phyloP scores from a whole-genome alignment of 768 basidiomycete genomes.

The Hypholoma fasciculare region DNA sequence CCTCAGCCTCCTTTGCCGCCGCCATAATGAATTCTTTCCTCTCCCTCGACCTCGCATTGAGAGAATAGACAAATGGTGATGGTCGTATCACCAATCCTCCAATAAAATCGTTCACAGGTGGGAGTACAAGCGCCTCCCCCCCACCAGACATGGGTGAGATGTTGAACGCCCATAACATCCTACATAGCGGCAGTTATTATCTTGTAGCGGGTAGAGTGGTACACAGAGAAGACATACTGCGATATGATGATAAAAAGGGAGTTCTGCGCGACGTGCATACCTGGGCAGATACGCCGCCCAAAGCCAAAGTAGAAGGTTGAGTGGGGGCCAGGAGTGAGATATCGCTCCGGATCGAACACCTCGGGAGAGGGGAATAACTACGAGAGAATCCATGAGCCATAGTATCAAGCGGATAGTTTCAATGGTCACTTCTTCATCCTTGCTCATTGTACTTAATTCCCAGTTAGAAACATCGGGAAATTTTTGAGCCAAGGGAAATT shows the following conservation, averaged over 20 bases:
- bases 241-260: slow-evolving; percentile 23
- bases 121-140: slow-evolving; percentile 16
- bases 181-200: neutral
- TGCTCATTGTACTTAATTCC: slow-evolving; percentile 21
- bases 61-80: slow-evolving; percentile 14
- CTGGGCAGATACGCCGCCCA: slow-evolving; percentile 28
- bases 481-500: too few relatives aligned
- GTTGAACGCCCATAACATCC: slow-evolving; percentile 25
- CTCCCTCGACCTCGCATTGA: slow-evolving; percentile 9
- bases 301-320: slow-evolving; percentile 26
- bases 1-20: slow-evolving; percentile 7
- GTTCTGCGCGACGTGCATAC: slow-evolving; percentile 26
- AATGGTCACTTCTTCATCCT: slow-evolving; percentile 16
- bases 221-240: slow-evolving; percentile 12
- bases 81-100: slow-evolving; percentile 21
- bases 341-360: slow-evolving; percentile 23
- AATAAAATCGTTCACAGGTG: slow-evolving; percentile 16
- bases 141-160: slow-evolving; percentile 13
- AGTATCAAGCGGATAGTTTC: neutral
- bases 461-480: neutral
- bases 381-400: neutral
- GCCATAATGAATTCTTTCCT: slow-evolving; percentile 11
- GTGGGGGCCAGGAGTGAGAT: slow-evolving; percentile 17
- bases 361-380: slow-evolving; percentile 23
- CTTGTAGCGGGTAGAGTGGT: neutral